Base-by-base conservation (phyloP, 2,329 filamentous ascomycete species). In the Fusarium albidum region DNA sequence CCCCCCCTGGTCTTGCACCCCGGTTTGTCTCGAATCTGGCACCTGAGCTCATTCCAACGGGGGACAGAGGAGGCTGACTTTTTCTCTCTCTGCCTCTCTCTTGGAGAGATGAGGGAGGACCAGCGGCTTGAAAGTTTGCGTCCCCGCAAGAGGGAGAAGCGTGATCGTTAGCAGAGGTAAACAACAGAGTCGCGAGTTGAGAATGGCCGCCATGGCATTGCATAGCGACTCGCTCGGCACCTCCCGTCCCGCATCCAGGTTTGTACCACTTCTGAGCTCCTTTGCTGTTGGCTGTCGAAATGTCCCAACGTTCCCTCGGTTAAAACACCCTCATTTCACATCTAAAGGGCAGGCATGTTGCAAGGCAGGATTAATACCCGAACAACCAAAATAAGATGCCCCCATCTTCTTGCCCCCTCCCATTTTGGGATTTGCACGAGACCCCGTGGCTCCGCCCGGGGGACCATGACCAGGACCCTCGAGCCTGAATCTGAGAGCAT, bases 21-120 rank as follows among this genome's bases (percentile, higher is more conserved):
- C 44, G 40, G 41, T 42, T 27, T 63, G 60, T 63, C 56, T 61
- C 49, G 42, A 63, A 63, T 61, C 57, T 61, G 57, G 58, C 39
- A 57, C 52, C 57, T 40, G 57, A 57, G 34, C 49, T 44, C 59
- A 65, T 65, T 64, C 59, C 59, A 65, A 58, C 35, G 34, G 44
- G 40, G 32, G n/a, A n/a, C 41, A 57, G 41, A 47, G 40, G 57
- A 55, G 58, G 50, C 54, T 61, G 53, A 61, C 57, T 51, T 53
- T 42, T 21, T 21, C 21, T n/a, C n/a, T n/a, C n/a, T n/a, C n/a
- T n/a, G n/a, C n/a, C n/a, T n/a, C n/a, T n/a, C n/a, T n/a, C n/a
- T n/a, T 46, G 32, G 47, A 52, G 48, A 38, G 34, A 45, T 37
- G 49, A 48, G 48, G 32, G 57, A 47, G 44, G 42, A 29, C 34